These are phyloP conservation scores for Rhododendron ovatum DNA, from an alignment of 148 eudicot genomes.

Conservation along the genomic window DNA sequence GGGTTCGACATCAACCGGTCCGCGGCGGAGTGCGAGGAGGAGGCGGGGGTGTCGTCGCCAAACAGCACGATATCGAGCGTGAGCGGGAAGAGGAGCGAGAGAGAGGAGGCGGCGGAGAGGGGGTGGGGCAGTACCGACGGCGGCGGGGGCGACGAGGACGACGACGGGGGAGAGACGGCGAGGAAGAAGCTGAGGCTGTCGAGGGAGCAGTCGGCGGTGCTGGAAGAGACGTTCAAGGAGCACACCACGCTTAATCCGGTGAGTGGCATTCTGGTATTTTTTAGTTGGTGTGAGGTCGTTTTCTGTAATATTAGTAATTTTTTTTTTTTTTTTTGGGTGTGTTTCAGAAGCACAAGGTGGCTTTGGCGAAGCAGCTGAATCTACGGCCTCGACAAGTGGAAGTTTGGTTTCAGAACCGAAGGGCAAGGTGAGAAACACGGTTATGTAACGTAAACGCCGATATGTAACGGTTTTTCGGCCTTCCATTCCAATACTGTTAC, in stretches of 20 bases:
- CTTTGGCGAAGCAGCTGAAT: slow-evolving; percentile 56
- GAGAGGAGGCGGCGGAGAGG: slow-evolving; percentile 32
- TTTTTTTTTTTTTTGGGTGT: slow-evolving; percentile 6
- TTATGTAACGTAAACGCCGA: too few species aligned
- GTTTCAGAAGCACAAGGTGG: slow-evolving; percentile 59
- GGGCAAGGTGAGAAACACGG: slow-evolving; percentile 52
- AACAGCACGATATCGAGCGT: slow-evolving; percentile 67
- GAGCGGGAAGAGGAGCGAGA: slow-evolving; percentile 44
- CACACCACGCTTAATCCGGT: slow-evolving; percentile 72
- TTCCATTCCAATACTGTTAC: too few species aligned
- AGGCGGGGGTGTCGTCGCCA: slow-evolving; percentile 48
- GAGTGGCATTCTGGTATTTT: slow-evolving; percentile 24
- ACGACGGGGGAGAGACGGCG: slow-evolving; percentile 34
- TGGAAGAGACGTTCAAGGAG: slow-evolving; percentile 63
- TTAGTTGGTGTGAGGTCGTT: neutral
- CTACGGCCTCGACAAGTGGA: slow-evolving; percentile 77
- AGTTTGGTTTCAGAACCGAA: slow-evolving; percentile 86
- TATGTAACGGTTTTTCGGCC: too few species aligned
- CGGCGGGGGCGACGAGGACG: slow-evolving; percentile 36
- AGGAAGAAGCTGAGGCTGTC: slow-evolving; percentile 65
- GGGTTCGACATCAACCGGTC: slow-evolving; percentile 36
- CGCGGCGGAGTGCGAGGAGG: slow-evolving; percentile 33
- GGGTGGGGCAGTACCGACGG: slow-evolving; percentile 1
- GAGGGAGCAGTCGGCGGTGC: slow-evolving; percentile 56
- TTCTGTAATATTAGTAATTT: neutral